Base-by-base conservation (phyloP, 2,329 filamentous ascomycete genomes). In the Elsinoe batatas region DNA sequence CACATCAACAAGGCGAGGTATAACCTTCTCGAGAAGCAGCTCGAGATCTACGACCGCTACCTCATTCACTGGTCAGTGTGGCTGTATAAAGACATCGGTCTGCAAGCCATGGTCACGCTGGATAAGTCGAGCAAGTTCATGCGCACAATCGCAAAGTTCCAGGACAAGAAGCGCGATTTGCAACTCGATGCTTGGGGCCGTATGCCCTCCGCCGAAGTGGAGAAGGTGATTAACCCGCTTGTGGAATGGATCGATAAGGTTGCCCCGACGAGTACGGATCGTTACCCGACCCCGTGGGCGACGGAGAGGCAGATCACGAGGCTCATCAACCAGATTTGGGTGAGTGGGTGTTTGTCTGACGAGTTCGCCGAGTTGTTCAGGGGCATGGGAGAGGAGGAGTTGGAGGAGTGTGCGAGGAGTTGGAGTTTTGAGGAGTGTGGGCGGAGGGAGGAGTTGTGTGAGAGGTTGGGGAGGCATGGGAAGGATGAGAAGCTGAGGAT, bases 181-280 rank as follows among this genome's bases (percentile, higher is more conserved):
- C 76, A 77, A 20, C 68, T 82, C 1, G 79, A 83, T 62, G 74
- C 74, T 13, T 83, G 79, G 79, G 79, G 78, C 0, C 66, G 70
- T 42, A 65, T 68, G 36, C 70, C 64, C 1, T 61, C 56, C 15
- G 60, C 59, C 32, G 56, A 75, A 58, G 71, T 78, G 0, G 73
- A 78, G 50, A 69, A 72, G 13, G 70, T 73, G 1, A 63, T 72
- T 40, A 65, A 68, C 3, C 73, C 75, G 1, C 60, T 68, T 2
- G 63, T 65, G n/a, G 62, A 63, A 3, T 67, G 63, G 53, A 66
- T 68, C 20, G 62, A 67, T 37, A 58, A 60, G 36, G 61, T 64
- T 3, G 59, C 61, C 15, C 64, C 63, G 15, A 63, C 58, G 18
- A 59, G 56, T 11, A 64, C 63, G 30, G 57, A 63, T 15, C 59